Base-by-base conservation (phyloP, 192 early-diverging fungal species). In the Umbelopsis sp. region DNA sequence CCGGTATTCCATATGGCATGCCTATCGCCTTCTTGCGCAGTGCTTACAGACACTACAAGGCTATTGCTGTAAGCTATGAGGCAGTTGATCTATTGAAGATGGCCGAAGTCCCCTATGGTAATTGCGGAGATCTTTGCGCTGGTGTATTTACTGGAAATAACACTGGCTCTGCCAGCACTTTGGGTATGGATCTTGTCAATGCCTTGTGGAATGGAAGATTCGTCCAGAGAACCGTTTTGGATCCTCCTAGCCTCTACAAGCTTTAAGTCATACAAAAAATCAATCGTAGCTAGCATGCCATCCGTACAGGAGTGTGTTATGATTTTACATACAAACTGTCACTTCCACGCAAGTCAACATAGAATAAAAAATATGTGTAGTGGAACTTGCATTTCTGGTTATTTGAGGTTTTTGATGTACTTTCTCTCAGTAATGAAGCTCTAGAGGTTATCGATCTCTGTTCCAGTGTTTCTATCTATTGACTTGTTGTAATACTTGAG, bases 41-140 rank as follows among this genome's bases (percentile, higher is more conserved):
- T 9, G 31, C 74, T 22, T 75, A 70, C 65, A 44, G 69, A 20
- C 69, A 75, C 52, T 59, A 49, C 21, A 75, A 75, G 16, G 69
- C 69, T 38, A 65, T 75, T 31, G 69, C 74, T 52, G 74, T 69
- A 0, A 38, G 69, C 24, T n/a, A 29, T 24, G 65, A 65, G 16
- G 68, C 59, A 52, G 50, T 54, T 45, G 26, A 65, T 5, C 50
- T 75, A 9, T 65, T 71, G 43, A 65, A 65, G 26, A 25, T 20
- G 56, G 68, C 68, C 25, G 41, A 31, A 20, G 62, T 70, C 49
- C 49, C 49, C 49, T 51, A 51, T n/a, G 49, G 49, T 20, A 51
- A 51, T 21, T 51, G 49, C 21, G 49, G 49, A 51, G 49, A 51
- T 51, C 49, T 51, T 51, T 51, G 49, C 20, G 49, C 49, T 51